Base-by-base conservation (phyloP, 23 red algal species). In the Gracilaria domingensis region DNA sequence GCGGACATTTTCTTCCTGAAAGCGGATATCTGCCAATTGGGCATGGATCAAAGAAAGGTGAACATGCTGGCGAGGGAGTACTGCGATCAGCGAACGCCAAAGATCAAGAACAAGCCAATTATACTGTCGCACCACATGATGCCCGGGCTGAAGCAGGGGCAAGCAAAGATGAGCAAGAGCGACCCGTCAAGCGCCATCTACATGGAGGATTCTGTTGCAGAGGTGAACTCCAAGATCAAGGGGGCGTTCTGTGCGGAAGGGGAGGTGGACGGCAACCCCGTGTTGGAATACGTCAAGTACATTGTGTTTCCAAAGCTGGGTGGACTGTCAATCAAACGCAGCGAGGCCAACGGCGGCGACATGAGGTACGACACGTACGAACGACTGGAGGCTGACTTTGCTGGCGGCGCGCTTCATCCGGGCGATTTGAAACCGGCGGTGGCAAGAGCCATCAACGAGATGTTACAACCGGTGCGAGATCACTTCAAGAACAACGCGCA, bases 11-110 rank as follows among this genome's bases (percentile, higher is more conserved):
- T 99, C 78, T 99, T 99, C 71, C 84, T 99, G 21, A 93, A 92
- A 16, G 97, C 97, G 18, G 97, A 99, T 61, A 96, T 99, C 45
- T 99, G 97, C 61, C 97, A 99, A 74, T 91, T 99, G 70, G 97
- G 97, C n/a, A 96, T 96, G 93, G 97, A 99, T 59, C 97, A 99
- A 64, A 49, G 90, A 69, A 99, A 99, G 81, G 97, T 99, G 39
- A 99, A 99, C 89, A 95, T 99, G 93, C 94, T 99, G 6, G 97
- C 97, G 23, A 70, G 97, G 35, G 97, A 99, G 90, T 99, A 99
- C 85, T 99, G 97, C 85, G 97, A 99, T 36, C 70, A 84, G 48
- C 76, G 82, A 1, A 90, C 90, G 38, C 97, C 93, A 25, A 99
- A 99, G 66, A 91, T 95, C 48, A 91, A 87, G 79, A 79, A 96